These are phyloP conservation scores for Agaricales sp. DNA, from an alignment of 1,284 basidiomycete species.

Conservation along the genomic window DNA sequence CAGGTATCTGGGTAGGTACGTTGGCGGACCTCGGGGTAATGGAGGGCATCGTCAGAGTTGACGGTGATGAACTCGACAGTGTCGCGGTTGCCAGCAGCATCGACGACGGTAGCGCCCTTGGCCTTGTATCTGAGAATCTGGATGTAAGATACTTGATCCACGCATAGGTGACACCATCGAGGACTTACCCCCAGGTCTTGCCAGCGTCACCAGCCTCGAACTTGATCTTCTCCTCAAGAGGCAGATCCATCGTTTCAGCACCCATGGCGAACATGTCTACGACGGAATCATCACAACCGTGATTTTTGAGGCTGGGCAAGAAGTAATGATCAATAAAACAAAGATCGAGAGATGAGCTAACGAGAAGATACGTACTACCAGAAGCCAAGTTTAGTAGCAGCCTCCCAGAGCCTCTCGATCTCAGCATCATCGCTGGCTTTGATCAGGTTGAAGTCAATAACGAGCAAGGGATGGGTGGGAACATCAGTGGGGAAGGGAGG, in stretches of 20 bases:
- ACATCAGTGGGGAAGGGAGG: neutral
- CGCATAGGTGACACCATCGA: neutral
- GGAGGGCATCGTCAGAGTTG: too few species aligned
- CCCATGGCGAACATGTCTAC: constrained; percentile 39
- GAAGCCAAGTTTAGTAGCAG: constrained; percentile 26
- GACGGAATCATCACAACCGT: constrained; percentile 31
- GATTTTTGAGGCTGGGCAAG: constrained; percentile 27
- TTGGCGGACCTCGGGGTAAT: too few species aligned
- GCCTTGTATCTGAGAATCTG: too few species aligned
- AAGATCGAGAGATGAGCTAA: neutral
- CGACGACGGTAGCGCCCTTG: too few species aligned
- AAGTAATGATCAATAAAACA: neutral
- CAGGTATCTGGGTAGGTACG: too few species aligned
- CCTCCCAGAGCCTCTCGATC: constrained; percentile 23
- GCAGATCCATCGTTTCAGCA: constrained; percentile 31
- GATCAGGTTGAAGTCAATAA: constrained; percentile 10
- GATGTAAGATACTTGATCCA: too few species aligned
- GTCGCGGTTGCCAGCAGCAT: too few species aligned
- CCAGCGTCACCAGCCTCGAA: constrained; percentile 42
- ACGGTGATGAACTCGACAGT: too few species aligned
- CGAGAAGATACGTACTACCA: constrained; percentile 25
- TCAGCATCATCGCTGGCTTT: constrained; percentile 19
- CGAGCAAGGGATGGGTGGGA: neutral
- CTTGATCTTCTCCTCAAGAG: constrained; percentile 36
- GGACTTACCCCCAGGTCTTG: constrained; percentile 29